Evolutionary conservation across 2,329 filamentous ascomycete genomes (phyloP), one percentile per base, ranked within the genome.

Genomic region (Fusarium musae): DNA sequence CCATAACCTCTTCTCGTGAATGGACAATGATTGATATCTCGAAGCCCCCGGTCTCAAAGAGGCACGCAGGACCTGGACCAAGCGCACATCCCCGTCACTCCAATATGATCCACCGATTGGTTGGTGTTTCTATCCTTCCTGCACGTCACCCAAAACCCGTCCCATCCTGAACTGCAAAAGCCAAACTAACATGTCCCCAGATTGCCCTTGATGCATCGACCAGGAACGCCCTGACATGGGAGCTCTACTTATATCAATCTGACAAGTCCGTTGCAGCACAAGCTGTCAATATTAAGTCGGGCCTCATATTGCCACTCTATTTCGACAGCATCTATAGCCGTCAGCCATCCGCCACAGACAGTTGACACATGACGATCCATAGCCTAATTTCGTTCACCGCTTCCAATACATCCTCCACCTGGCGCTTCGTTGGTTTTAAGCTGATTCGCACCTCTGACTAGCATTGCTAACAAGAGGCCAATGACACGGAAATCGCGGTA

Each of bases 61-160:
- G 61, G 60, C 67, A 66, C 68, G 42, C 61, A 73, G 74, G 70
- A 57, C 59, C 32, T 77, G 75, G 75, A 73, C 75, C 75, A 69
- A 77, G 75, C 75, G 73, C 44, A 54, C 56, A 70, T 65, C 63
- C 74, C 69, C 56, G 59, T 75, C 59, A 26, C 42, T 50, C 47
- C 37, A 23, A 49, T 60, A 43, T 70, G 28, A 49, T 36, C 26
- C 70, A 50, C 68, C 69, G 75, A 77, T 77, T 77, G 75, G 75
- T 43, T 66, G 59, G 57, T 63, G 58, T 65, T 69, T 58, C 59
- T 49, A 32, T 64, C 40, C 50, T 61, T 68, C 59, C 75, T 77
- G 75, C 75, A 77, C 75, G 72, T 74, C 72, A 74, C 72, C 64
- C 68, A 70, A 70, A 66, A 63, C 46, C 70, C 64, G 63, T 73